Evolutionary conservation across 2,329 filamentous ascomycete species (phyloP), one percentile per base, ranked within the genome.

Genomic region (Penicillium sp.): DNA sequence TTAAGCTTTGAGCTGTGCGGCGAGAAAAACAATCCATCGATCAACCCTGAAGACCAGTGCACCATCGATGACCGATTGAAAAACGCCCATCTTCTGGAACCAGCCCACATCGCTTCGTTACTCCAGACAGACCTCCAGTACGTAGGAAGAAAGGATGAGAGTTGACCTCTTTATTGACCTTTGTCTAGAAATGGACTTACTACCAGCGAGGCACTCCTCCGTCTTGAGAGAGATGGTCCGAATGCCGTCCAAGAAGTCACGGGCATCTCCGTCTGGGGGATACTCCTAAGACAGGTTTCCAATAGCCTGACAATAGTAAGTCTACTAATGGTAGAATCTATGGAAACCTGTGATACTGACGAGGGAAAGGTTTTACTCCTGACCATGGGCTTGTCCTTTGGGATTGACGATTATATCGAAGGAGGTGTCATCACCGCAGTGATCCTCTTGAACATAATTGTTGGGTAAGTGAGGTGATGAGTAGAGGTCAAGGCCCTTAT

Each of bases 261-360:
- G 77, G 85, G 87, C 75, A 77, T 88, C 77, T 90, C 88, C 75
- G 69, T 88, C 75, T 90, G 87, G 85, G 85, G 88, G 78, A 89
- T 91, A 78, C 83, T 91, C 77, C 75, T 91, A 77, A 88, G 88
- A 71, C 88, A 91, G 79, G 83, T 91, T 66, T 89, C 88, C 64
- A 91, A 91, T 78, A 89, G 88, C 78, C 79, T 91, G 76, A 91
- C 88, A 62, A 81, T 89, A 71, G 87, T 81, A 75, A 66, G 76
- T 69, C 42, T 44, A 55, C 49, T 51, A 23, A n/a, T 35, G 13
- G 7, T 19, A 42, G 1, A 11, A 16, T 5, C 4, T 42, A 4
- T 21, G 19, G 1, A 7, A 13, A 23, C 7, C 0, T 23, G 2
- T 42, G 9, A 27, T 19, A 50, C 50, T 27, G 53, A 53, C 21